Evolutionary conservation across 306 rosid genomes (phyloP).

Genomic region (Acacia crassicarpa): DNA sequence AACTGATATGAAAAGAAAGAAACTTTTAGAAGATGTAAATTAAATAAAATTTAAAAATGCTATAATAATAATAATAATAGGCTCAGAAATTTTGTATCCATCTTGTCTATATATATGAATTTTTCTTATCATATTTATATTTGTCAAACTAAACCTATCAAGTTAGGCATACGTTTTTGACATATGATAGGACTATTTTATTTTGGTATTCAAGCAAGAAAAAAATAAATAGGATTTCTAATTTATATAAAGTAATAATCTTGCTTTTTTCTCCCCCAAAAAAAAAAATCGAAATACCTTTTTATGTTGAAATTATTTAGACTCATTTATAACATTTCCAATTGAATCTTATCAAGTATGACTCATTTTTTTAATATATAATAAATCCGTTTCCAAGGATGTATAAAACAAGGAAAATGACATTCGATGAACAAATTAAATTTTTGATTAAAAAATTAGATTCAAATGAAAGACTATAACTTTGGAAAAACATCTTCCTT

Average conservation of each 20-base stretch:
- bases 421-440: neutral
- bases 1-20: too few species aligned
- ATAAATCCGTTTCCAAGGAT: neutral
- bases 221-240: neutral
- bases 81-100: neutral
- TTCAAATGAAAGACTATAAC: neutral
- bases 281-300: neutral
- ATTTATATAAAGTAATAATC: neutral
- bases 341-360: neutral
- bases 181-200: neutral
- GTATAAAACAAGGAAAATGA: neutral
- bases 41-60: neutral
- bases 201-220: neutral
- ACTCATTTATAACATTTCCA: neutral
- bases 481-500: neutral
- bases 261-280: neutral
- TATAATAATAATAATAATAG: neutral
- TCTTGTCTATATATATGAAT: neutral
- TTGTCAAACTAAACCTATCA: neutral
- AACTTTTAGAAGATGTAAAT: neutral
- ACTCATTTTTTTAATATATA: neutral
- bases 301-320: neutral
- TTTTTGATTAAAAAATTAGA: too few species aligned
- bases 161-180: neutral
- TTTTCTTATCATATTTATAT: neutral